Conservation (phyloP, 495 filamentous ascomycete genomes). For the Neurospora tetraspora region DNA sequence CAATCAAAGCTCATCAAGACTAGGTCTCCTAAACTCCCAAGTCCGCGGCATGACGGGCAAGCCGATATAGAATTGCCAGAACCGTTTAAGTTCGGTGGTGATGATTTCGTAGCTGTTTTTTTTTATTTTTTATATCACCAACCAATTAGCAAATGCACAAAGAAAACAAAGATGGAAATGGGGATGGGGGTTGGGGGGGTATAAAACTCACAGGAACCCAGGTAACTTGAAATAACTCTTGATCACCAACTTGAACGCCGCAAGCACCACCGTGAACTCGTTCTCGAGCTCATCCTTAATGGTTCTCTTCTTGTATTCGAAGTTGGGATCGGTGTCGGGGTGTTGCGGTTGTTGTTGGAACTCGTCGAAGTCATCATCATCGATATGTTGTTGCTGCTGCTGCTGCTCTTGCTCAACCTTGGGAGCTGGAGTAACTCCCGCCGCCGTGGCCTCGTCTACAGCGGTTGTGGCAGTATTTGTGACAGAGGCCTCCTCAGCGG, state of each 20-base stretch:
- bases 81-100: constrained; percentile 46
- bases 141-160: constrained; percentile 7
- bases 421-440: not conserved
- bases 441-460: not conserved
- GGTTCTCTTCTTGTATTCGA: constrained; percentile 16
- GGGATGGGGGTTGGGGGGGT: not conserved
- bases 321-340: not conserved
- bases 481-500: constrained; percentile 1
- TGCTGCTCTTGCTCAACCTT: not conserved
- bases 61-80: constrained; percentile 74
- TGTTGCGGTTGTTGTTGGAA: not conserved
- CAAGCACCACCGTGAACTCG: constrained; percentile 54
- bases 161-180: not conserved
- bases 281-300: constrained; percentile 48
- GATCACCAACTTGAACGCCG: constrained; percentile 54
- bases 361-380: constrained; percentile 27
- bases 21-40: constrained; percentile 52
- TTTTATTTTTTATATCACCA: not conserved
- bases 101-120: constrained; percentile 48
- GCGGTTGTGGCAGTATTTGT: constrained; percentile 4
- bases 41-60: constrained; percentile 56
- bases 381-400: not conserved
- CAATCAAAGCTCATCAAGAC: constrained; percentile 39
- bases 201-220: constrained; percentile 53
- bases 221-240: constrained; percentile 62